Conservation (phyloP, 2,329 filamentous ascomycete species). For the Aspergillus novoparasiticus region DNA sequence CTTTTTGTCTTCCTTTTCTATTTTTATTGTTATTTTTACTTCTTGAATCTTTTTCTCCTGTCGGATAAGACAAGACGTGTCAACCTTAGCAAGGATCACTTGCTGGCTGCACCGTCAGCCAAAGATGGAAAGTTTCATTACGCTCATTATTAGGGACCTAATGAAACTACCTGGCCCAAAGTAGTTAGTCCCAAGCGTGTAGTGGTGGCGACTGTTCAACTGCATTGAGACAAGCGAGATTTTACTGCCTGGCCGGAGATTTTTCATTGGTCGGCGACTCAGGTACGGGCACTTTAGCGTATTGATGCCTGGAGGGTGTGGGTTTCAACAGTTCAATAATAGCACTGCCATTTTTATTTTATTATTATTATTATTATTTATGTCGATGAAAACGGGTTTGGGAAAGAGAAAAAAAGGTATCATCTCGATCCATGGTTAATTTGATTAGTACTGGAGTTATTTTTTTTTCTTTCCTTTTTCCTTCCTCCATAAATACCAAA, state of each 20-base stretch:
- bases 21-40: constrained; percentile 8
- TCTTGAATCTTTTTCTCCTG: background rate
- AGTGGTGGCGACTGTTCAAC: constrained; percentile 21
- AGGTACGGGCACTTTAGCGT: constrained; percentile 22
- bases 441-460: background rate
- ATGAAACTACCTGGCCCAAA: constrained; percentile 20
- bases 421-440: constrained; percentile 1
- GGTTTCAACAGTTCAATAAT: constrained; percentile 16
- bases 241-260: constrained; percentile 16
- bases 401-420: background rate
- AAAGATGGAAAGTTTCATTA: constrained; percentile 3
- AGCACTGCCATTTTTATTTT: constrained; percentile 9
- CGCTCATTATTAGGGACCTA: constrained; percentile 6
- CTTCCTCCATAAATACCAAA: background rate
- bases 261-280: constrained; percentile 23
- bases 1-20: background rate
- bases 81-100: constrained; percentile 21
- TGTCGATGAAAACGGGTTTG: background rate
- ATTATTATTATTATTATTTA: background rate
- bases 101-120: constrained; percentile 5
- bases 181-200: constrained; percentile 12
- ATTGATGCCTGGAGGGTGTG: constrained; percentile 20
- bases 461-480: background rate
- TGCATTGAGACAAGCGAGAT: constrained; percentile 28
- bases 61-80: constrained; percentile 15